Base-by-base conservation (phyloP, 2,329 filamentous ascomycete genomes). In the Pochonia chlamydosporia region DNA sequence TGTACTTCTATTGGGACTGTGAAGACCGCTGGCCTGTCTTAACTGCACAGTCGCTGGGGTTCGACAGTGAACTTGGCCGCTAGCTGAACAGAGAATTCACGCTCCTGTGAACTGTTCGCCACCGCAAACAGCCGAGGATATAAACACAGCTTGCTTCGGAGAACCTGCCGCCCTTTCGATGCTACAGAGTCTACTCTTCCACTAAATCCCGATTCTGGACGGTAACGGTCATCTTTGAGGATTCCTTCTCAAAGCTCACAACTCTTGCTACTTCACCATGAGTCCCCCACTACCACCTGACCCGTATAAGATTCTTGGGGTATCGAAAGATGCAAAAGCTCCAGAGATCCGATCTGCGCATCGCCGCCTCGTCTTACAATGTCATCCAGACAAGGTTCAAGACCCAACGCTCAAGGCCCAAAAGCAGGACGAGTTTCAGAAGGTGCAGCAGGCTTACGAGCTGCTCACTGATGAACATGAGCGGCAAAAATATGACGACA, bases 371-470 rank as follows among this genome's bases (percentile, higher is more conserved):
- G 88, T 89, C 30, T 79, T 96, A 56, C 89, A 87, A 65, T 91
- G 86, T 62, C 91, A 96, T 58, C 91, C 91, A 28, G 91, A 96
- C 74, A 95, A 96, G 70, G 81, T 95, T 52, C 84, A 89, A 55
- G 81, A 95, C 59, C 82, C 85, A 45, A 73, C 81, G 14, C 73
- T 87, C 59, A 95, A 93, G 68, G 81, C 82, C 49, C 72, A 81
- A 57, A 95, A 91, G 65, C 82, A 87, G 57, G 84, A 89, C 57
- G 85, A 95, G 67, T 99, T 97, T 61, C 90, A 96, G 67, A 84
- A 82, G 63, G 88, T 97, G 28, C 91, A 96, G 65, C 82, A 91
- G 58, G 91, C 93, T 43, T 99, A 96, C 68, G 93, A 97, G 67
- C 75, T 93, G 25, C 79, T 99, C 51, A 87, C 82, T 59, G 85